phyloP scores from a whole-genome alignment of 805 yeast genomes.

The Scheffersomyces lignosus region DNA sequence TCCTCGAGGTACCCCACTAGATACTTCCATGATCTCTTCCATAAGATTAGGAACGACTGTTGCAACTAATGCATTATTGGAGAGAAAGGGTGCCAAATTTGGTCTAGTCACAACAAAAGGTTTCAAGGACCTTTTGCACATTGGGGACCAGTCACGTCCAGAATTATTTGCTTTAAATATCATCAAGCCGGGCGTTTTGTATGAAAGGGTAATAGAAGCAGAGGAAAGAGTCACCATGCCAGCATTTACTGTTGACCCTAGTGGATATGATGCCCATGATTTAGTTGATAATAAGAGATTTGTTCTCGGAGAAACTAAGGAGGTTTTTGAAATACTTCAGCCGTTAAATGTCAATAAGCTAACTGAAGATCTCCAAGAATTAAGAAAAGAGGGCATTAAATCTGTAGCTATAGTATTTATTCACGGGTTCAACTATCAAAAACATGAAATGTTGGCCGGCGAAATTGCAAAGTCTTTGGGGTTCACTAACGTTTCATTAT shows the following conservation, averaged over 20 bases:
- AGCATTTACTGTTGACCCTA: constrained; percentile 17
- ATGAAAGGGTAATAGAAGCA: constrained; percentile 16
- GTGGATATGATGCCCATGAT: constrained; percentile 16
- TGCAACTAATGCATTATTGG: constrained; percentile 23
- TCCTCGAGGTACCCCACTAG: constrained; percentile 16
- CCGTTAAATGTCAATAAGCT: constrained; percentile 49
- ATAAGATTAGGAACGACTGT: constrained; percentile 33
- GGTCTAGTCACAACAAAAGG: constrained; percentile 22
- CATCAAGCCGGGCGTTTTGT: constrained; percentile 17
- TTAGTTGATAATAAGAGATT: constrained; percentile 20
- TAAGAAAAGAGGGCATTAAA: constrained; percentile 58
- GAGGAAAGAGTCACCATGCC: constrained; percentile 22
- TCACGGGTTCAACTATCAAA: constrained; percentile 72
- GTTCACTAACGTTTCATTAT: constrained; percentile 65
- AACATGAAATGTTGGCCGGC: constrained; percentile 51
- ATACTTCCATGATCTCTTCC: constrained; percentile 16
- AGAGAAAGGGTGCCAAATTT: constrained; percentile 19
- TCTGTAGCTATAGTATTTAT: constrained; percentile 72
- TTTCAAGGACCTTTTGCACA: constrained; percentile 19
- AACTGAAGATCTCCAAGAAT: constrained; percentile 34
- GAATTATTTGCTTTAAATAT: constrained; percentile 19
- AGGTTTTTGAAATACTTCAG: constrained; percentile 57
- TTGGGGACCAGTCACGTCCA: constrained; percentile 23
- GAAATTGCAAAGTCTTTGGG: constrained; percentile 63
- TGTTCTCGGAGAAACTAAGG: constrained; percentile 66